These are phyloP conservation scores for Polychaeton citri DNA, from an alignment of 2,329 filamentous ascomycete species.

Conservation along the genomic window DNA sequence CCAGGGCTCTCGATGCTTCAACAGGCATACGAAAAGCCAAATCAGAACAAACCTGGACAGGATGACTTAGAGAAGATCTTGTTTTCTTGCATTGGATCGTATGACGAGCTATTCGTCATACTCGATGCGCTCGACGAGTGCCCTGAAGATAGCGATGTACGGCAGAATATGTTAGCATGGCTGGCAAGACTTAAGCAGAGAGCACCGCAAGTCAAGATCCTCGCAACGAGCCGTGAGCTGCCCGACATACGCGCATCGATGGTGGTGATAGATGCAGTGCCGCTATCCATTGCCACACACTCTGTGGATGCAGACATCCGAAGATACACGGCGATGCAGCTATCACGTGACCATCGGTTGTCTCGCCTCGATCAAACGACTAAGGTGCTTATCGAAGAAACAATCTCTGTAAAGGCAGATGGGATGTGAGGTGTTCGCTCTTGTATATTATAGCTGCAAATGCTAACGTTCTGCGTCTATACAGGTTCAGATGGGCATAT, in stretches of 20 bases:
- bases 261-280: slow-evolving; percentile 3
- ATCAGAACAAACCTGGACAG: slow-evolving; percentile 3
- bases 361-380: slow-evolving; percentile 1
- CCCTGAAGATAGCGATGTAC: slow-evolving; percentile 6
- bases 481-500: slow-evolving; percentile 7
- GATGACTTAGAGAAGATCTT: slow-evolving; percentile 11
- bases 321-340: slow-evolving; percentile 6
- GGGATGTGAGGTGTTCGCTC: slow-evolving; percentile 11
- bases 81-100: slow-evolving; percentile 3
- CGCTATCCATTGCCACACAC: slow-evolving; percentile 3
- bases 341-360: slow-evolving; percentile 7
- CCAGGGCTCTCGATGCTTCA: slow-evolving; percentile 7
- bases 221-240: slow-evolving; percentile 12
- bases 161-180: slow-evolving; percentile 5
- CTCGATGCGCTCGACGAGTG: slow-evolving; percentile 25
- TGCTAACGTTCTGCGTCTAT: background rate
- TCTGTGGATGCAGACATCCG: slow-evolving; percentile 8
- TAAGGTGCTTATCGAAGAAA: background rate
- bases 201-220: slow-evolving; percentile 6
- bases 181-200: slow-evolving; percentile 5
- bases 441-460: background rate
- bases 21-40: slow-evolving; percentile 7
- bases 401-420: slow-evolving; percentile 8
- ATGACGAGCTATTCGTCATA: slow-evolving; percentile 16
- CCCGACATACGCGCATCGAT: slow-evolving; percentile 8